Base-by-base conservation (phyloP, 2,329 filamentous ascomycete species). In the Fusarium albosuccineum region DNA sequence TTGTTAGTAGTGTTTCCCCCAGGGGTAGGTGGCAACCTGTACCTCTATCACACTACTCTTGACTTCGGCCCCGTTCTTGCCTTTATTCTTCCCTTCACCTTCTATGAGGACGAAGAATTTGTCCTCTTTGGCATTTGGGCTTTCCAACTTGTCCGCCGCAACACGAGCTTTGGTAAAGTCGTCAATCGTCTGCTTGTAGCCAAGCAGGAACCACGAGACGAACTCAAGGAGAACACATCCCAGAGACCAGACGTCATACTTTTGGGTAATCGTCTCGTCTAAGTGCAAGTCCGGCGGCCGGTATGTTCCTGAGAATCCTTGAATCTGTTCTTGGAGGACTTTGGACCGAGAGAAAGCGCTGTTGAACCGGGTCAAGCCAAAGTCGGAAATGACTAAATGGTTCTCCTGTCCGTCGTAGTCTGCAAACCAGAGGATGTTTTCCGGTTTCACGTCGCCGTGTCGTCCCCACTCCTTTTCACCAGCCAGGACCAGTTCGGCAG, bases 371-470 rank as follows among this genome's bases (percentile, higher is more conserved):
- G 60, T 54, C 3, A 62, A 10, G 7, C 60, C 60, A 33, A 62
- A 62, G 49, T 62, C 60, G 42, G 55, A 54, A 29, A 62, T 59
- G 1, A 59, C 55, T 0, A 62, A 44, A 16, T 8, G 3, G 1
- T 45, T 2, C 3, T 1, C 9, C 14, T 29, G 2, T 9, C 1
- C 1, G 2, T 45, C 5, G 26, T 16, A 45, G 14, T 29, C 3
- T 4, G 9, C 1, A 2, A 45, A 45, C 42, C 42, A 45, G 0
- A 45, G 42, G 11, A 45, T 45, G 14, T 45, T 45, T 3, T 45
- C 52, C 13, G 59, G 59, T 22, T 62, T 62, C 39, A 62, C 57
- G 16, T 62, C 59, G 3, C 59, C 40, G 8, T 53, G 59, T 11
- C 59, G 17, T 0, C 59, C 57, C 57, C 11, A 71, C 62, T 48